Evolutionary conservation across 805 yeast genomes (phyloP).

Genomic region (Candida sanyiensis): DNA sequence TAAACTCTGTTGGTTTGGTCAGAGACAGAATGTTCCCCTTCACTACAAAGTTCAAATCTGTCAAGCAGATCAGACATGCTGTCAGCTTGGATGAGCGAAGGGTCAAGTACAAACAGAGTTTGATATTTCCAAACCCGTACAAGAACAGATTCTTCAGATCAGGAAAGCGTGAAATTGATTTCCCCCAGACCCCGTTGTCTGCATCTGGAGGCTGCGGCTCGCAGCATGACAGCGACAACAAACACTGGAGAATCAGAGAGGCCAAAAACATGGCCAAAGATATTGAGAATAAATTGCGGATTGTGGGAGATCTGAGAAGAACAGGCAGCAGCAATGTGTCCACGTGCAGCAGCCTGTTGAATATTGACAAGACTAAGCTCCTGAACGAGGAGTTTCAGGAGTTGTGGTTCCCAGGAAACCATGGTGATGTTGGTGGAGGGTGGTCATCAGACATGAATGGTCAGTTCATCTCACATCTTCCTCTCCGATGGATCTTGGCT

Average conservation of each 20-base stretch:
- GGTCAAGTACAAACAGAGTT: conserved; percentile 53
- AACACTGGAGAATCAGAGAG: conserved; percentile 8
- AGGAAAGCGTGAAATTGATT: no score
- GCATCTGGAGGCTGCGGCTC: no score
- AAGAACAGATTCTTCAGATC: conserved; percentile 26
- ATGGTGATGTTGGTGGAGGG: conserved; percentile 67
- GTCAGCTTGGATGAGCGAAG: conserved; percentile 63
- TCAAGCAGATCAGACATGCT: conserved; percentile 60
- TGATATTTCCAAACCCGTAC: conserved; percentile 42
- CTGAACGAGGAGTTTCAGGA: conserved; percentile 39
- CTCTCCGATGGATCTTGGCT: conserved; percentile 57
- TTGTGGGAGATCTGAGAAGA: conserved; percentile 1
- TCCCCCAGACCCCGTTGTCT: no score
- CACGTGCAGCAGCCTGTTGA: conserved; percentile 9
- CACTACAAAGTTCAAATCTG: conserved; percentile 43
- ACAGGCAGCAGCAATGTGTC: conserved; percentile 4
- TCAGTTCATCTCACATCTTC: conserved; percentile 40
- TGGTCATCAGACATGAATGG: conserved; percentile 45
- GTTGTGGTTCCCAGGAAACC: conserved; percentile 66
- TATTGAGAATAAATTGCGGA: conserved; percentile 8
- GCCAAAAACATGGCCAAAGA: conserved; percentile 16
- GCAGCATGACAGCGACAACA: background rate
- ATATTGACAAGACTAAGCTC: conserved; percentile 22
- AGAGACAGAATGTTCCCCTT: conserved; percentile 56
- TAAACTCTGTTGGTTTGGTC: conserved; percentile 58